phyloP scores from a whole-genome alignment of 371 early-diverging fungal genomes.

The Phascolomyces articulosus region DNA sequence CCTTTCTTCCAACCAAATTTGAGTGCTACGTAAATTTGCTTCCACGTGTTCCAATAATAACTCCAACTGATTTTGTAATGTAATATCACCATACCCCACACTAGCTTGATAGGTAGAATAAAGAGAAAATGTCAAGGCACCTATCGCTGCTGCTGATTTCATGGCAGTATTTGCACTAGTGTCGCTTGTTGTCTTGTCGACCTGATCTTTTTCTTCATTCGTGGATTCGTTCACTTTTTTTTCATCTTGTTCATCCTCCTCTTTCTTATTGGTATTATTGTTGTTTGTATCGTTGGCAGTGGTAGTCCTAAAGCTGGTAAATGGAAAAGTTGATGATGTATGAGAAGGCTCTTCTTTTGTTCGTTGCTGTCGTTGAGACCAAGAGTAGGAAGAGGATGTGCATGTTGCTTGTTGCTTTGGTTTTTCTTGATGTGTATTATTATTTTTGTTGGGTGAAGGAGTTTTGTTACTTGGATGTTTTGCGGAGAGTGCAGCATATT shows the following conservation, averaged over 20 bases:
- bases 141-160: slow-evolving; percentile 50
- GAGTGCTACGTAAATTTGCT: slow-evolving; percentile 45
- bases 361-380: background rate
- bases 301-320: background rate
- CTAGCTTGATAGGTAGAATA: slow-evolving; percentile 60
- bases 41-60: slow-evolving; percentile 28
- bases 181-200: background rate
- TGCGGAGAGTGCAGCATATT: background rate
- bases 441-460: no score
- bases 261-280: slow-evolving; percentile 3
- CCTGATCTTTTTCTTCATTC: no score
- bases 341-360: no score
- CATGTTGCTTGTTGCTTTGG: no score
- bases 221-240: slow-evolving; percentile 6
- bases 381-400: background rate
- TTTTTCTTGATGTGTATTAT: background rate
- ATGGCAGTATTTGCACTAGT: slow-evolving; percentile 14
- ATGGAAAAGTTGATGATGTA: no score
- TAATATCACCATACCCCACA: slow-evolving; percentile 34
- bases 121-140: slow-evolving; percentile 50
- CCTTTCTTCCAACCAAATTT: slow-evolving; percentile 59
- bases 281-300: background rate
- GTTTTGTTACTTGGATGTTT: no score
- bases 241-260: background rate
- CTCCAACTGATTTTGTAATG: slow-evolving; percentile 18